Evolutionary conservation across 495 filamentous ascomycete species (phyloP).

Genomic region (Ascodesmis nigricans): DNA sequence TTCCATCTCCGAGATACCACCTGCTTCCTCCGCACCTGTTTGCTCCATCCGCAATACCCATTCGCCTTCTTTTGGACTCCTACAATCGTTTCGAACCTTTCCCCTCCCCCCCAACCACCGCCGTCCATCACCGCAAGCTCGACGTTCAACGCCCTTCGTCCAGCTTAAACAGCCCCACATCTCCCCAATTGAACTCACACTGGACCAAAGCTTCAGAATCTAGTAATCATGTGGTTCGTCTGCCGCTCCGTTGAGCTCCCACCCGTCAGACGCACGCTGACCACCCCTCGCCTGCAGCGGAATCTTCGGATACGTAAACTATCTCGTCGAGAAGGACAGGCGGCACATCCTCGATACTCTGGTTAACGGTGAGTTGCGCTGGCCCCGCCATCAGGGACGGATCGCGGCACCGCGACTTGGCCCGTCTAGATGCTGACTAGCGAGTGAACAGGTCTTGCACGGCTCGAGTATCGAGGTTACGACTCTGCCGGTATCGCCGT

Average conservation of each 20-base stretch:
- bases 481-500: slow-evolving; percentile 91
- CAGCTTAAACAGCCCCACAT: no score
- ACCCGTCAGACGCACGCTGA: no score
- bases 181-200: no score
- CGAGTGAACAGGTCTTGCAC: slow-evolving; percentile 50
- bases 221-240: slow-evolving; percentile 2
- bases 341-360: slow-evolving; percentile 85
- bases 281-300: slow-evolving; percentile 55
- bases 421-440: slow-evolving; percentile 7
- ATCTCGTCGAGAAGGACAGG: slow-evolving; percentile 85
- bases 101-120: no score
- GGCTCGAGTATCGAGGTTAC: slow-evolving; percentile 90
- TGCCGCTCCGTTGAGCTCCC: no score
- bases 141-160: no score
- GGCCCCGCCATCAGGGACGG: no score
- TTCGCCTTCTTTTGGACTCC: no score
- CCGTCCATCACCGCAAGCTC: slow-evolving; percentile 3
- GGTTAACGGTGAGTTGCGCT: slow-evolving; percentile 53
- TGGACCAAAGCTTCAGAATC: no score
- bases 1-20: background rate
- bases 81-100: no score
- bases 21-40: no score
- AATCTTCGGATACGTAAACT: slow-evolving; percentile 95
- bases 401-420: slow-evolving; percentile 4
- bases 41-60: no score